These are phyloP conservation scores for Royoungia palumana DNA, from an alignment of 768 basidiomycete species.

Conservation along the genomic window DNA sequence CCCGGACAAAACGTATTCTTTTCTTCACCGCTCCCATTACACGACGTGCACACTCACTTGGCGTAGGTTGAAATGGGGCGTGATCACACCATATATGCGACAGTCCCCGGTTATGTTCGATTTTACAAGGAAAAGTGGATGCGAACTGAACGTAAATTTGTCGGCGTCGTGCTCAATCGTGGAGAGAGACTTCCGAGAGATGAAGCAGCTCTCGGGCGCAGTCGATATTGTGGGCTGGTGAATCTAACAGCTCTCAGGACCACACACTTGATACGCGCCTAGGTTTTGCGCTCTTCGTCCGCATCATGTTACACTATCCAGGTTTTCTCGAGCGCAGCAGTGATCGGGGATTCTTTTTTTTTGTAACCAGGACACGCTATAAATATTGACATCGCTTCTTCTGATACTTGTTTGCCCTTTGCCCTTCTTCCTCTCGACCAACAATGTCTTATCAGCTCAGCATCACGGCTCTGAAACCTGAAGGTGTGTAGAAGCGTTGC, in stretches of 20 bases:
- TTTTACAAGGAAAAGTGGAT: slow-evolving; percentile 86
- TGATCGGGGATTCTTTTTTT: slow-evolving; percentile 6
- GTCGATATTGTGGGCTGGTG: slow-evolving; percentile 79
- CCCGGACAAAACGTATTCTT: slow-evolving; percentile 84
- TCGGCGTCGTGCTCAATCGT: slow-evolving; percentile 80
- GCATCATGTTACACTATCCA: neutral
- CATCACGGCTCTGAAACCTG: slow-evolving; percentile 37
- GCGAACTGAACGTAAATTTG: slow-evolving; percentile 68
- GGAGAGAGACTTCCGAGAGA: slow-evolving; percentile 88
- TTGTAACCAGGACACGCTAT: slow-evolving; percentile 17
- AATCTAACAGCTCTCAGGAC: slow-evolving; percentile 47
- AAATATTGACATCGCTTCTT: slow-evolving; percentile 8
- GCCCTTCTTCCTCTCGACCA: slow-evolving; percentile 1
- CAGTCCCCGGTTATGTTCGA: slow-evolving; percentile 86
- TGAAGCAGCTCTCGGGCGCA: slow-evolving; percentile 67
- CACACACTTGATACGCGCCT: slow-evolving; percentile 7
- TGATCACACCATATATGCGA: slow-evolving; percentile 93
- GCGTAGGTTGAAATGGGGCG: slow-evolving; percentile 82
- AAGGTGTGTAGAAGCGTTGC: slow-evolving; percentile 30
- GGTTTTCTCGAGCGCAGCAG: no score
- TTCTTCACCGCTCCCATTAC: neutral
- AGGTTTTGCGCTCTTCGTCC: slow-evolving; percentile 3
- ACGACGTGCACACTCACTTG: slow-evolving; percentile 3
- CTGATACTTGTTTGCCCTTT: neutral
- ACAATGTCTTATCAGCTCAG: slow-evolving; percentile 38